phyloP scores from a whole-genome alignment of 1,139 yeast genomes.

The Yamadazyma pseudoaaseri region DNA sequence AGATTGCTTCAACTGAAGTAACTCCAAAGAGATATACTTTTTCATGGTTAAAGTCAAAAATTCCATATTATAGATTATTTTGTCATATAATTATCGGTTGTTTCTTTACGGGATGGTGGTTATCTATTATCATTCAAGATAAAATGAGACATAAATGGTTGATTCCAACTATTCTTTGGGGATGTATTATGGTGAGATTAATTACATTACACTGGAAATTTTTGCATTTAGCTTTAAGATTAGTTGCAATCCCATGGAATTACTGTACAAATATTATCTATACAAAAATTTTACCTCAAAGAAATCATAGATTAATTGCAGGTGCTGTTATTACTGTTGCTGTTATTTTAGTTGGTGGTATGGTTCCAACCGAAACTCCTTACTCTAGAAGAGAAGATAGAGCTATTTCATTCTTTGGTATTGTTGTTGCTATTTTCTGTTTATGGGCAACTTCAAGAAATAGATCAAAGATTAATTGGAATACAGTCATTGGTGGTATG shows the following conservation, averaged over 20 bases:
- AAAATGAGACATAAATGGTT: slow-evolving; percentile 58
- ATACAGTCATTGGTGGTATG: slow-evolving; percentile 62
- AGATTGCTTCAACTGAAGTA: slow-evolving; percentile 6
- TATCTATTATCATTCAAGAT: slow-evolving; percentile 54
- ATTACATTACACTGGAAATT: slow-evolving; percentile 54
- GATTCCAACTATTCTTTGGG: slow-evolving; percentile 60
- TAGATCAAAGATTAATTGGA: slow-evolving; percentile 53
- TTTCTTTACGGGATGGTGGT: slow-evolving; percentile 69
- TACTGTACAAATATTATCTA: slow-evolving; percentile 39
- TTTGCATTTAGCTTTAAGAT: slow-evolving; percentile 26
- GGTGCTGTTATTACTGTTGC: slow-evolving; percentile 49
- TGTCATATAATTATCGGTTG: slow-evolving; percentile 34
- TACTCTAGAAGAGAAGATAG: slow-evolving; percentile 53
- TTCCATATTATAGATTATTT: slow-evolving; percentile 24
- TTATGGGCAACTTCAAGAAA: slow-evolving; percentile 50
- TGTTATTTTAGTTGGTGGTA: slow-evolving; percentile 53
- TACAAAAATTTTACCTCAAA: slow-evolving; percentile 31
- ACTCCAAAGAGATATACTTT: slow-evolving; percentile 8
- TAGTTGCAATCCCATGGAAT: slow-evolving; percentile 40
- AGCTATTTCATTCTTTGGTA: slow-evolving; percentile 60
- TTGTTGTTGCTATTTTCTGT: slow-evolving; percentile 45
- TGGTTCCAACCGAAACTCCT: slow-evolving; percentile 51
- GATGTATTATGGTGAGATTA: slow-evolving; percentile 52
- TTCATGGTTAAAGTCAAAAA: slow-evolving; percentile 18
- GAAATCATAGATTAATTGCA: slow-evolving; percentile 37